Percentiles rank a stretch among this genome's conserved stretches.
Evolutionary conservation across 805 yeast genomes (phyloP).

Genomic region (Saturnispora kantuleensis): DNA sequence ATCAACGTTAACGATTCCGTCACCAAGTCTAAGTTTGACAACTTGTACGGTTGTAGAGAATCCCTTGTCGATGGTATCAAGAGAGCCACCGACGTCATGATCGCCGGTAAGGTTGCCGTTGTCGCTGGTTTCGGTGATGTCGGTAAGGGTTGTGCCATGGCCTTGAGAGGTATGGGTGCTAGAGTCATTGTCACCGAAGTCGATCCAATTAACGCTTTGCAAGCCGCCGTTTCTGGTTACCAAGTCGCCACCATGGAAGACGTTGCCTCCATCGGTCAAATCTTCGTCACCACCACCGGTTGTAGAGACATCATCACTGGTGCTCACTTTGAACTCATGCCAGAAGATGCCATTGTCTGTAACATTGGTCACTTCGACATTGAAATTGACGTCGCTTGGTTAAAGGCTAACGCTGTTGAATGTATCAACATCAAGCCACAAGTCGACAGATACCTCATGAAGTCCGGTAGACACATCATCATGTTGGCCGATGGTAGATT

Average conservation of each 20-base stretch:
- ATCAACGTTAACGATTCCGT: constrained; percentile 98
- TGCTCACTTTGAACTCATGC: constrained; percentile 82
- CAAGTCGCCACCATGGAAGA: constrained; percentile 94
- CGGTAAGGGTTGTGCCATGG: constrained; percentile 99
- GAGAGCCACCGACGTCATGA: constrained; percentile 99
- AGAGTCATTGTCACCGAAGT: constrained; percentile 95
- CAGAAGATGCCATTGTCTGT: constrained; percentile 98
- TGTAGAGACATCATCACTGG: constrained; percentile 96
- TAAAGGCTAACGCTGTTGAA: constrained; percentile 86
- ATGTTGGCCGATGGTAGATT: constrained; percentile 98
- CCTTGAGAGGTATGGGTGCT: constrained; percentile 98
- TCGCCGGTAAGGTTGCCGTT: constrained; percentile 98
- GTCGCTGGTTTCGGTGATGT: constrained; percentile 99
- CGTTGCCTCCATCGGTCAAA: constrained; percentile 88
- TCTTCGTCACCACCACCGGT: constrained; percentile 98
- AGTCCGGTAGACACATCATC: constrained; percentile 86
- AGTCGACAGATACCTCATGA: constrained; percentile 92
- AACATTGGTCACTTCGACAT: constrained; percentile 99
- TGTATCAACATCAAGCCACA: constrained; percentile 98
- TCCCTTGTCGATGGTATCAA: constrained; percentile 97
- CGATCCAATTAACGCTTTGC: constrained; percentile 98
- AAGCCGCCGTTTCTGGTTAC: constrained; percentile 98
- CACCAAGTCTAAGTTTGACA: constrained; percentile 98
- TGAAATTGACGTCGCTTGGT: constrained; percentile 99
- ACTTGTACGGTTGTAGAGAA: constrained; percentile 99